Base-by-base conservation (phyloP, 2,329 filamentous ascomycete genomes). In the Trematosphaeria pertusa region DNA sequence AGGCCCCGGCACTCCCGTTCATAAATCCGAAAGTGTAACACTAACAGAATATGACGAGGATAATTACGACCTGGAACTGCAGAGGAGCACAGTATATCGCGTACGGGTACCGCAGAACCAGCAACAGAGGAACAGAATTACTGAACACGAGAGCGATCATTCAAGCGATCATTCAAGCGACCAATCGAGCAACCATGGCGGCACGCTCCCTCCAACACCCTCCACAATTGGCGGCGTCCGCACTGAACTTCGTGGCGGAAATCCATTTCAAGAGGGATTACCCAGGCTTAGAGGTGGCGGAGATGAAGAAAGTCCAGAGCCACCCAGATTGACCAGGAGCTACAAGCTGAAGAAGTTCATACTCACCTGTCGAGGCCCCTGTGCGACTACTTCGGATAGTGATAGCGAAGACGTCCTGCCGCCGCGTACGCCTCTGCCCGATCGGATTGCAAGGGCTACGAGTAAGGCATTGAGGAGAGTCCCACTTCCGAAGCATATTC, bases 281-380 rank as follows among this genome's bases (percentile, higher is more conserved):
- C 37, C 46, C 11, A 37, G 45, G 26, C 14, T 55, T 12, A 49
- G 56, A 40, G 56, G 58, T 22, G 58, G 56, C 2, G 37, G 15
- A 12, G 30, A 31, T n/a, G 26, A 22, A 2, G 34, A 22, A 8
- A 2, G 20, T 28, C 15, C 8, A 9, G 17, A 7, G 36, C 12
- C 12, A 5, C 9, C 11, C 6, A 38, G 2, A 10, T 3, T 30
- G 8, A 9, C 5, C 14, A 30, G 18, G 24, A 8, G 4, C n/a
- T 10, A 10, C 7, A 21, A 42, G 11, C 18, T 46, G 6, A 46
- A 44, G 36, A 33, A 46, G 20, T 11, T 36, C 20, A 31, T 50
- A 11, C 40, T 51, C 22, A 48, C 44, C 12, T 28, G 24, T 28
- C 24, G 12, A 12, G 24, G 24, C 7, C 8, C 8, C 24, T 28